Base-by-base conservation (phyloP, 805 yeast genomes). In the Huiozyma naganishii region DNA sequence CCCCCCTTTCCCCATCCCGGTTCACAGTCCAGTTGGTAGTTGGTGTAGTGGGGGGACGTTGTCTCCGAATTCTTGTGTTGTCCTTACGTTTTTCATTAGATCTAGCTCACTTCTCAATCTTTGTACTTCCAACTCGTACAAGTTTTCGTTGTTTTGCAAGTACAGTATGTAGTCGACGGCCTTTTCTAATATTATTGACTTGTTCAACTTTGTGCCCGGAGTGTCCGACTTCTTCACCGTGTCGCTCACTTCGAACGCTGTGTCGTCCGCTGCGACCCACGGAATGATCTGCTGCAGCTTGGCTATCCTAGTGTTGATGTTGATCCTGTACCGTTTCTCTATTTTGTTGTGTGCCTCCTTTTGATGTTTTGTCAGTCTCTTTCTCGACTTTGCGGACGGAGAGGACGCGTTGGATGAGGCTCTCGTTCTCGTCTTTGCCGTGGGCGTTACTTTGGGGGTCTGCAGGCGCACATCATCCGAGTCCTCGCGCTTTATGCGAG, bases 291-390 rank as follows among this genome's bases (percentile, higher is more conserved):
- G 73, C 55, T 79, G 84, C 43, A 80, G 62, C 29, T 78, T 77
- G 4, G 83, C 83, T 44, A 81, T 81, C 58, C 79, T 80, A 9
- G 83, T 76, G 57, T 80, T 80, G 58, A 81, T 79, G 59, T 80
- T 80, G 47, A 79, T 79, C 57, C 87, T 67, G 59, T 81, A 80
- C 46, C 80, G 72, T 57, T 80, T 78, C 55, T 81, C 88, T 48
- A 81, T 79, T 60, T 76, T 77, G 64, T 80, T 80, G 57, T 81
- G 89, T 0, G 85, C 85, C 52, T 76, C 76, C 51, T 79, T 77
- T 61, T 79, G 86, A 48, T 70, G 67, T 6, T 69, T 68, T 7
- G 80, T 74, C 43, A 75, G 57, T 58, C 76, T 68, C 61, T 75
- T 75, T 57, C 80, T 62, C 39, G 74, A 29, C 9, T 23, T 23